Conservation (phyloP, 768 basidiomycete genomes). For the Mycena galericulata region DNA sequence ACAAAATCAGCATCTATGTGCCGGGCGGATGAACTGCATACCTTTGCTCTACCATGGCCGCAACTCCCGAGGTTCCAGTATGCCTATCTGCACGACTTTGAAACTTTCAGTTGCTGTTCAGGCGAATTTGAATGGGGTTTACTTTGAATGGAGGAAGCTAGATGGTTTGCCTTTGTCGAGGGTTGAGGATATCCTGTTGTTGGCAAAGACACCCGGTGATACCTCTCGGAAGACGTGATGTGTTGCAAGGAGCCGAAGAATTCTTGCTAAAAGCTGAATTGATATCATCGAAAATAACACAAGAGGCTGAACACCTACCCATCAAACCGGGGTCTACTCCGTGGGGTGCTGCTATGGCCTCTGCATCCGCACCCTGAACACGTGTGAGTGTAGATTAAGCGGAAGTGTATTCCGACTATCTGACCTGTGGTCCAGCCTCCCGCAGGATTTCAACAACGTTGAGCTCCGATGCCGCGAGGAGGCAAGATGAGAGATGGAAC, state of each 20-base stretch:
- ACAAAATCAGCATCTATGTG: background rate
- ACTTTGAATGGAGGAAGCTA: slow-evolving; percentile 37
- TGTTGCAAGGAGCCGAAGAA: slow-evolving; percentile 47
- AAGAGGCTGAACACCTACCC: slow-evolving; percentile 31
- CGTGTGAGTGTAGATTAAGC: background rate
- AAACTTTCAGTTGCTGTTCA: background rate
- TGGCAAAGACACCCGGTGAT: slow-evolving; percentile 43
- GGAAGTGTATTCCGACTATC: background rate
- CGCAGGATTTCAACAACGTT: slow-evolving; percentile 48
- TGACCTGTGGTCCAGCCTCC: slow-evolving; percentile 43
- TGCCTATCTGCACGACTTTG: slow-evolving; percentile 19
- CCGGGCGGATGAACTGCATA: background rate
- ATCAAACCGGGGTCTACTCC: slow-evolving; percentile 40
- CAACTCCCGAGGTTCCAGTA: slow-evolving; percentile 22
- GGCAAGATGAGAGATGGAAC: slow-evolving; percentile 36
- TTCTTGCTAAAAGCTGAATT: slow-evolving; percentile 39
- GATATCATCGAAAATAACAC: background rate
- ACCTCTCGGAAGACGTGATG: slow-evolving; percentile 50
- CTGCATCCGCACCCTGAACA: slow-evolving; percentile 43
- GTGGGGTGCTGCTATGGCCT: slow-evolving; percentile 42
- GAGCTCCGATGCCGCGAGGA: slow-evolving; percentile 32
- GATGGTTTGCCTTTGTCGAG: slow-evolving; percentile 42
- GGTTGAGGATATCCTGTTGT: slow-evolving; percentile 46
- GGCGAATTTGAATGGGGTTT: background rate
- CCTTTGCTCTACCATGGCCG: slow-evolving; percentile 35